Evolutionary conservation across 106 monocot genomes (phyloP).

Genomic region (Apostasia ramifera): DNA sequence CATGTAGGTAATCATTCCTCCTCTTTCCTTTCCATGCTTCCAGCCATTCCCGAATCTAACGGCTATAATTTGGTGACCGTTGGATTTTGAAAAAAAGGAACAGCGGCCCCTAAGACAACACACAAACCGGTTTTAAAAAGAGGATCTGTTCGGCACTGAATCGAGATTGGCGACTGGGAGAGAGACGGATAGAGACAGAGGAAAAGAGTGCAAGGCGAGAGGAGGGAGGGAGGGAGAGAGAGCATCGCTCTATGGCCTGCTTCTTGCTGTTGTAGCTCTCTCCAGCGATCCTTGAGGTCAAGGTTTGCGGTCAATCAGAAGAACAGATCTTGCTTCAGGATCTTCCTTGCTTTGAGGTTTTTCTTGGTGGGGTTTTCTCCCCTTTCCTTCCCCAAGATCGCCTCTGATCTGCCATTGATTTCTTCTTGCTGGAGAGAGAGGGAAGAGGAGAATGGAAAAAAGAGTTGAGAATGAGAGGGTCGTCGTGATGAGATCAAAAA

Average conservation of each 20-base stretch:
- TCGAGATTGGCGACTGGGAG: not conserved
- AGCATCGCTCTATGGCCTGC: not conserved
- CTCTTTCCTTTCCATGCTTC: not conserved
- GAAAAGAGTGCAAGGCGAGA: not conserved
- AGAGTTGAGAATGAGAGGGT: not conserved
- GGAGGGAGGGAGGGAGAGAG: not conserved
- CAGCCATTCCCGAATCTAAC: not conserved
- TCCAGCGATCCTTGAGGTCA: not conserved
- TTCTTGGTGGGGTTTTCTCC: not conserved
- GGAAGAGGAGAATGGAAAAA: not conserved
- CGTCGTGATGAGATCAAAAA: not conserved
- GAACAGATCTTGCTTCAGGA: not conserved
- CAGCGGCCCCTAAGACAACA: not conserved
- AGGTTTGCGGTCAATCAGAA: not conserved
- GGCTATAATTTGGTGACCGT: slow-evolving; percentile 6
- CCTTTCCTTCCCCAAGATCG: not conserved
- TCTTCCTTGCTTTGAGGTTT: not conserved
- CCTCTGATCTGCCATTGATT: not conserved
- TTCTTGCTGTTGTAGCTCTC: not conserved
- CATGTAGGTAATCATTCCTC: too few relatives aligned
- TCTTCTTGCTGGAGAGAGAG: not conserved
- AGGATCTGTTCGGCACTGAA: not conserved
- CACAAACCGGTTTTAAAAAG: slow-evolving; percentile 3
- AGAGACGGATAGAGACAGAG: not conserved
- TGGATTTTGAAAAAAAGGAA: not conserved